Conservation (phyloP, 257 asterid genomes). For the Solanum ossicruentum region DNA sequence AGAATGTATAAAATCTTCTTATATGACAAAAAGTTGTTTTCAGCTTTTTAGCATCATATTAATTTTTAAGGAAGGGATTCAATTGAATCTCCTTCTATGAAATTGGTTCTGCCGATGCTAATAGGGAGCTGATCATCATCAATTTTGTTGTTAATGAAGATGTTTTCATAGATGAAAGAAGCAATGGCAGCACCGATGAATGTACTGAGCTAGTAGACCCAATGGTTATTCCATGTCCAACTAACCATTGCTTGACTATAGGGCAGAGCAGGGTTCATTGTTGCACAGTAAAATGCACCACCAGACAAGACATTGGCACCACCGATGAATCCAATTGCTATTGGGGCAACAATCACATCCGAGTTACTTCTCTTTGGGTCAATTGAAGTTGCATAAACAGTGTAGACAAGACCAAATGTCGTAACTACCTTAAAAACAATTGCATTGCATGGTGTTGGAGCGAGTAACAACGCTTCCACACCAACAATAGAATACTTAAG, state of each 20-base stretch:
- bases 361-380: slow-evolving; percentile 64
- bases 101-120: too few species aligned
- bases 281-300: slow-evolving; percentile 62
- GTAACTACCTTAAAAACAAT: slow-evolving; percentile 42
- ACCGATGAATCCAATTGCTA: slow-evolving; percentile 69
- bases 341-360: slow-evolving; percentile 52
- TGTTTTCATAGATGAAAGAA: slow-evolving; percentile 37
- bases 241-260: slow-evolving; percentile 40
- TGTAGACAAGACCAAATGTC: slow-evolving; percentile 34
- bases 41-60: too few species aligned
- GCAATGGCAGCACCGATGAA: slow-evolving; percentile 47
- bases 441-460: slow-evolving; percentile 20
- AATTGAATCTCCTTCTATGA: too few species aligned
- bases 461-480: slow-evolving; percentile 47
- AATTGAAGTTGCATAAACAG: slow-evolving; percentile 28
- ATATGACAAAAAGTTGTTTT: too few species aligned
- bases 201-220: slow-evolving; percentile 78
- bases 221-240: slow-evolving; percentile 38
- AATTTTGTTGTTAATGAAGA: slow-evolving; percentile 30
- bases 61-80: too few species aligned
- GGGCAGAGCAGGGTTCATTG: slow-evolving; percentile 72
- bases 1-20: too few species aligned
- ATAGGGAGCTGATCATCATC: slow-evolving; percentile 39
- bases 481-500: slow-evolving; percentile 61
- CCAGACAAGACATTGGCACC: slow-evolving; percentile 79